Conservation (phyloP, 345 rosid genomes). For the Gossypium longicalyx region DNA sequence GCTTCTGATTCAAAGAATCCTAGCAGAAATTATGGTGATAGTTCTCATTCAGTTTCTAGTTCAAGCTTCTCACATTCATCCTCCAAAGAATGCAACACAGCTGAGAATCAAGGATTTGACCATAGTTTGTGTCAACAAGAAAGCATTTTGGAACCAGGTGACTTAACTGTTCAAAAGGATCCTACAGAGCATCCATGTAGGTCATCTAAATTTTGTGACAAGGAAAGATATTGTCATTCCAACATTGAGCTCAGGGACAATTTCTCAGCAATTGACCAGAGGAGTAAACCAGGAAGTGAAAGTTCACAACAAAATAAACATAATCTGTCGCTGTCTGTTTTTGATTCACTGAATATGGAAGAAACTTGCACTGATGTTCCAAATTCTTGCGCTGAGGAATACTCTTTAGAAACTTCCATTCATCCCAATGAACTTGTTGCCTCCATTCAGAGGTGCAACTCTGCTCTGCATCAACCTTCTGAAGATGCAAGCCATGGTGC, state of each 20-base stretch:
- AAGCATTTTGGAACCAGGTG: not conserved
- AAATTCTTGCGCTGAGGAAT: slow-evolving; percentile 15
- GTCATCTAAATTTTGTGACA: slow-evolving; percentile 21
- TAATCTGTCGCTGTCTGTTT: slow-evolving; percentile 6
- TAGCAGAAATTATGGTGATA: slow-evolving; percentile 20
- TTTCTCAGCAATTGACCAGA: slow-evolving; percentile 25
- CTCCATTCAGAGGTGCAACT: slow-evolving; percentile 30
- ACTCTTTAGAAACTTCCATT: slow-evolving; percentile 21
- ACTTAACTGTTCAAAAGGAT: slow-evolving; percentile 14
- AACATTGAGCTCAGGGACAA: slow-evolving; percentile 10
- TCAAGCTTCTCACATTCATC: slow-evolving; percentile 18
- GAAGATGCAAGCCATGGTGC: slow-evolving; percentile 32
- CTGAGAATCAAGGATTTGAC: slow-evolving; percentile 18
- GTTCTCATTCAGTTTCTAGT: slow-evolving; percentile 14
- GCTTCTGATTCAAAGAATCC: slow-evolving; percentile 20
- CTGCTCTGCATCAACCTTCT: slow-evolving; percentile 22
- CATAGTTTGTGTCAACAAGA: slow-evolving; percentile 14
- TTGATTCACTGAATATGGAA: slow-evolving; percentile 20
- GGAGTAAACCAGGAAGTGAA: slow-evolving; percentile 20
- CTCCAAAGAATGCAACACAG: slow-evolving; percentile 11
- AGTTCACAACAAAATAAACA: not conserved
- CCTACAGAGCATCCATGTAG: slow-evolving; percentile 23
- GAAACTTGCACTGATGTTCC: slow-evolving; percentile 21
- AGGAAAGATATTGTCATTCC: slow-evolving; percentile 6
- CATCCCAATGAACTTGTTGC: slow-evolving; percentile 23